These are phyloP conservation scores for Vitis riparia DNA, from an alignment of 164 flowering plant species.

Conservation along the genomic window DNA sequence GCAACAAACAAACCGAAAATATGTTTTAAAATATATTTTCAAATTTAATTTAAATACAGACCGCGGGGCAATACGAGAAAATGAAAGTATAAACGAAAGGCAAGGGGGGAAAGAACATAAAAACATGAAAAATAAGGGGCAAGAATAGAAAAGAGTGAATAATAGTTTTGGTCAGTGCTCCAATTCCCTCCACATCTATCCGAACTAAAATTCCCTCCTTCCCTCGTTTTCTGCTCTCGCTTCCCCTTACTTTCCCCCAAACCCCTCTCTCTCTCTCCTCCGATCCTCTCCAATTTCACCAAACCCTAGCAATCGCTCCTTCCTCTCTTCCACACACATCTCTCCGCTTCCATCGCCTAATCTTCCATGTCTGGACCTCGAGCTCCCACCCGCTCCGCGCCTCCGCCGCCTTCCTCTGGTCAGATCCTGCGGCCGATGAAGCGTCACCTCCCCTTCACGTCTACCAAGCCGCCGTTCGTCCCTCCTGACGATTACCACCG, in stretches of 20 bases:
- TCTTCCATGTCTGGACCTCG: slow-evolving; percentile 47
- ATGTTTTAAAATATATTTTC: no score
- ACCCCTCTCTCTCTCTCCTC: slow-evolving; percentile 18
- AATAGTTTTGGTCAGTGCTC: neutral
- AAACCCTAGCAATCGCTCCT: slow-evolving; percentile 4
- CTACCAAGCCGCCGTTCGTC: slow-evolving; percentile 41
- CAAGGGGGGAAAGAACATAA: no score
- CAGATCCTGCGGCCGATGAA: slow-evolving; percentile 44
- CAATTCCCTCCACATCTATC: slow-evolving; percentile 94
- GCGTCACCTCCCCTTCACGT: slow-evolving; percentile 33
- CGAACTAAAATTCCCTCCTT: slow-evolving; percentile 79
- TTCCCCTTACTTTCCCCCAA: slow-evolving; percentile 3
- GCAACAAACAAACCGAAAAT: no score
- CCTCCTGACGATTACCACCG: slow-evolving; percentile 36
- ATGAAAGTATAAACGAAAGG: no score
- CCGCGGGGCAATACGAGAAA: no score
- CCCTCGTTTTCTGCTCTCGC: slow-evolving; percentile 68
- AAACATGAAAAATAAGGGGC: no score
- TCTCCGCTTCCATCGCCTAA: neutral
- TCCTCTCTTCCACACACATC: neutral
- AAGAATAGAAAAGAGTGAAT: no score
- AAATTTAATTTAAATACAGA: no score
- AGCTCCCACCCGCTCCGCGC: slow-evolving; percentile 31
- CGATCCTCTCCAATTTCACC: slow-evolving; percentile 6
- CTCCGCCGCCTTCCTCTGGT: slow-evolving; percentile 25